A percentile compares a stretch with the other conserved stretches of the same genome.
Conservation (phyloP, 306 rosid species). For the Fragaria nilgerrensis region DNA sequence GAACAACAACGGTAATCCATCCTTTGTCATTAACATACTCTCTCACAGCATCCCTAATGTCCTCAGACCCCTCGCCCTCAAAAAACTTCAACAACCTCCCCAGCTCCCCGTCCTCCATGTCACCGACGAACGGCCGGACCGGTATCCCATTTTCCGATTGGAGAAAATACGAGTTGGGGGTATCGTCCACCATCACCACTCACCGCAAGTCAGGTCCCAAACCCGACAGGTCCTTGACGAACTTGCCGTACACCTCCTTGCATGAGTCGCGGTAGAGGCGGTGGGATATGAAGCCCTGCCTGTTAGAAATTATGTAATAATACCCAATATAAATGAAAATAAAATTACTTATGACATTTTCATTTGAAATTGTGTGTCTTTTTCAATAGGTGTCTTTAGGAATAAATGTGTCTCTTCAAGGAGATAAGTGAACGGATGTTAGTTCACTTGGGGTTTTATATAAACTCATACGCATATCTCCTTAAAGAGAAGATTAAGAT, state of each 20-base stretch:
- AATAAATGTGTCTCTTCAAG: too few species aligned
- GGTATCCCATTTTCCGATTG: slow-evolving; percentile 77
- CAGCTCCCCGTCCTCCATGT: slow-evolving; percentile 57
- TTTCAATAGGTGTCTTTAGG: too few species aligned
- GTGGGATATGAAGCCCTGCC: slow-evolving; percentile 60
- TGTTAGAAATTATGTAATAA: too few species aligned
- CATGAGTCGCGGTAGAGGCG: slow-evolving; percentile 77
- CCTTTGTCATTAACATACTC: slow-evolving; percentile 12
- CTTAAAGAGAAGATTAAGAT: too few species aligned
- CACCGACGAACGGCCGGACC: slow-evolving; percentile 48
- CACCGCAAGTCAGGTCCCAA: slow-evolving; percentile 60
- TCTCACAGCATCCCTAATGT: slow-evolving; percentile 71
- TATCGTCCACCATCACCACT: slow-evolving; percentile 80
- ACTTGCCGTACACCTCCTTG: slow-evolving; percentile 49
- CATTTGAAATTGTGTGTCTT: too few species aligned
- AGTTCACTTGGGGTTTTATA: too few species aligned
- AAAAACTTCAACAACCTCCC: slow-evolving; percentile 52
- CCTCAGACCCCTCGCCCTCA: slow-evolving; percentile 33
- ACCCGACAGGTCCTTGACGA: slow-evolving; percentile 63
- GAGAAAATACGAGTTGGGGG: slow-evolving; percentile 57
- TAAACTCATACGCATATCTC: too few species aligned
- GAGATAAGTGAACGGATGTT: too few species aligned
- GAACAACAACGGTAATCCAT: not conserved
- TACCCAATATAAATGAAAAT: too few species aligned
- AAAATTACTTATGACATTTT: too few species aligned